Percentiles rank a stretch among this genome's conserved stretches.
Evolutionary conservation across 768 basidiomycete species (phyloP).

Genomic region (Trametes cingulata): DNA sequence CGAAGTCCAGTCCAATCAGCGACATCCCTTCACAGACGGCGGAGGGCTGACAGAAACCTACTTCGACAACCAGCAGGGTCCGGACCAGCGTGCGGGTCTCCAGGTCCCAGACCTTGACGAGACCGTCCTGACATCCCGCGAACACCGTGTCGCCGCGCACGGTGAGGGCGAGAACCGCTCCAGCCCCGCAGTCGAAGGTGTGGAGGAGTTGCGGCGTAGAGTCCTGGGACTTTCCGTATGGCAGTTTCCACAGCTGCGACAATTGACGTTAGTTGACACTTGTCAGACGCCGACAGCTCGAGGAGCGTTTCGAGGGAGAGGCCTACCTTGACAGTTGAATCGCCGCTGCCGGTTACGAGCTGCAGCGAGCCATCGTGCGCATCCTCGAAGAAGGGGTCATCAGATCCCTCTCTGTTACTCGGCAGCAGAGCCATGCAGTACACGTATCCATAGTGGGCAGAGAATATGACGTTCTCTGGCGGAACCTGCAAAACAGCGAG

Average conservation of each 20-base stretch:
- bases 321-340: conserved; percentile 82
- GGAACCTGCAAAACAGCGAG: conserved; percentile 56
- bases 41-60: conserved; percentile 31
- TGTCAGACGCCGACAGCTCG: not conserved
- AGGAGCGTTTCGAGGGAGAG: not conserved
- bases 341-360: conserved; percentile 86
- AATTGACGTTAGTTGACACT: not conserved
- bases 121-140: conserved; percentile 93
- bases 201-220: conserved; percentile 52
- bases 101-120: conserved; percentile 87
- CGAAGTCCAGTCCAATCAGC: not conserved
- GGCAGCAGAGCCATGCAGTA: conserved; percentile 72
- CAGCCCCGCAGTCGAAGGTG: conserved; percentile 70
- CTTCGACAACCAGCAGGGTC: conserved; percentile 85
- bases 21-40: not conserved
- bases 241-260: conserved; percentile 67
- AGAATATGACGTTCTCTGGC: conserved; percentile 71
- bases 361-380: conserved; percentile 21
- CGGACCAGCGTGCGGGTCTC: conserved; percentile 87
- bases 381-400: conserved; percentile 30
- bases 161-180: conserved; percentile 82
- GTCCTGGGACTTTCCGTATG: conserved; percentile 19
- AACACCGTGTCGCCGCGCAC: conserved; percentile 78
- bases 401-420: conserved; percentile 40
- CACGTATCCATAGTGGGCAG: conserved; percentile 94